phyloP scores from a whole-genome alignment of 768 basidiomycete species.

The Multifurca ochricompacta region DNA sequence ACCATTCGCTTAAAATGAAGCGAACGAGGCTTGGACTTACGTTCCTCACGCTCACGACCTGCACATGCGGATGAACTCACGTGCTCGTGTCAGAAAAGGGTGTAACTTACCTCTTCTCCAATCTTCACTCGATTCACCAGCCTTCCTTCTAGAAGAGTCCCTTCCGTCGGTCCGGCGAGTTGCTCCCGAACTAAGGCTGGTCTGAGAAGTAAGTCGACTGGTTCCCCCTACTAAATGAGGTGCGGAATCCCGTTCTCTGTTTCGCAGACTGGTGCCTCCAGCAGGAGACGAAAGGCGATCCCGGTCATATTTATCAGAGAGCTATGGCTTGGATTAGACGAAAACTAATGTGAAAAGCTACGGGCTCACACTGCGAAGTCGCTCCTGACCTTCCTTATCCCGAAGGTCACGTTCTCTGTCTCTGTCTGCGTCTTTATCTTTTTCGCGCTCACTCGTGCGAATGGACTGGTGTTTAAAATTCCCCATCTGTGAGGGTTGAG shows the following conservation, averaged over 20 bases:
- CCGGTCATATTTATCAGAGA: conserved; percentile 84
- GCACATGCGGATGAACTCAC: conserved; percentile 21
- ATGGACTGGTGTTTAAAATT: conserved; percentile 86
- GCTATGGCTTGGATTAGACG: conserved; percentile 34
- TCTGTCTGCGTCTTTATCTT: conserved; percentile 34
- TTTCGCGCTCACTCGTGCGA: conserved; percentile 52
- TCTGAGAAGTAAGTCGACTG: conserved; percentile 33
- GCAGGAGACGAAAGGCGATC: conserved; percentile 57
- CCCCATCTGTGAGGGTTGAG: conserved; percentile 88
- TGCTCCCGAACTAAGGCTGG: conserved; percentile 27
- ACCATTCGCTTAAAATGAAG: background rate
- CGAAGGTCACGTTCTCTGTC: conserved; percentile 48
- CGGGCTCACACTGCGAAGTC: conserved; percentile 60
- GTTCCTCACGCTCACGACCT: conserved; percentile 56
- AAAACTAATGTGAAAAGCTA: conserved; percentile 6
- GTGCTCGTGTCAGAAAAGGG: conserved; percentile 5
- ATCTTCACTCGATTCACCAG: conserved; percentile 69
- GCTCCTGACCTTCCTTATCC: conserved; percentile 73
- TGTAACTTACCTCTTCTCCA: conserved; percentile 68
- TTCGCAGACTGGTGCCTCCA: conserved; percentile 37
- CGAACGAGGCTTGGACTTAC: conserved; percentile 33
- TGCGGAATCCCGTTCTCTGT: conserved; percentile 60
- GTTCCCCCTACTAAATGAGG: conserved; percentile 47
- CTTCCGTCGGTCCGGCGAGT: conserved; percentile 51
- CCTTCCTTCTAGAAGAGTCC: conserved; percentile 58